A percentile compares a stretch with the other conserved stretches of the same genome.
Evolutionary conservation across 345 rosid species (phyloP).

Genomic region (Acer saccharum): DNA sequence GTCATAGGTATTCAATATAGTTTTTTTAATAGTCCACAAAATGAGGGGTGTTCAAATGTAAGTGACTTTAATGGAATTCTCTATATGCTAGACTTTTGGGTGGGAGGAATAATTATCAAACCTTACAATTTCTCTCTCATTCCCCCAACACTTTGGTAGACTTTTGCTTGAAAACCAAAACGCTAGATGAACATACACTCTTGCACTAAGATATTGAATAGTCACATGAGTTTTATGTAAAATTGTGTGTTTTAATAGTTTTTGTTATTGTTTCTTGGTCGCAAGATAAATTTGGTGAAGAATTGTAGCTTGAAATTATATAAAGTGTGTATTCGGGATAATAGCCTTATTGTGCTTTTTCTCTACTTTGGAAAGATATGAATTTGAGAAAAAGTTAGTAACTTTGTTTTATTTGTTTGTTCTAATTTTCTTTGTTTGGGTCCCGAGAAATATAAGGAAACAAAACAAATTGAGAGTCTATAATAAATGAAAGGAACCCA

Average conservation of each 20-base stretch:
- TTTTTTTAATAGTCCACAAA: no score
- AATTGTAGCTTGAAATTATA: neutral
- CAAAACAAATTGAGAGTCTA: neutral
- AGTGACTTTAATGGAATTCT: no score
- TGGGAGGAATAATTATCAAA: no score
- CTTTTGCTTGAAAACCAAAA: no score
- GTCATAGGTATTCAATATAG: no score
- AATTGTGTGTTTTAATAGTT: neutral
- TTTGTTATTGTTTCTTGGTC: neutral
- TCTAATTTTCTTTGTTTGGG: neutral
- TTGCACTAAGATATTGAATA: no score
- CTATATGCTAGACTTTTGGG: no score
- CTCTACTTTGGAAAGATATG: neutral
- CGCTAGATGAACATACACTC: no score
- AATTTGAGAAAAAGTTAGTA: neutral
- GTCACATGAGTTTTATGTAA: neutral
- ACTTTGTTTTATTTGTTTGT: neutral
- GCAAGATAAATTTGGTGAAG: conserved; percentile 2
- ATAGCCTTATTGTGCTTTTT: conserved; percentile 11
- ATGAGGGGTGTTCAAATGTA: no score
- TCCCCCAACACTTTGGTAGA: no score
- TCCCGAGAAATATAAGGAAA: neutral
- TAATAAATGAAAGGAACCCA: neutral
- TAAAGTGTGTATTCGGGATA: conserved; percentile 6
- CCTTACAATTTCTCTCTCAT: no score